Evolutionary conservation across 163 green algal species (phyloP).

Genomic region (Chloroidium sp.): DNA sequence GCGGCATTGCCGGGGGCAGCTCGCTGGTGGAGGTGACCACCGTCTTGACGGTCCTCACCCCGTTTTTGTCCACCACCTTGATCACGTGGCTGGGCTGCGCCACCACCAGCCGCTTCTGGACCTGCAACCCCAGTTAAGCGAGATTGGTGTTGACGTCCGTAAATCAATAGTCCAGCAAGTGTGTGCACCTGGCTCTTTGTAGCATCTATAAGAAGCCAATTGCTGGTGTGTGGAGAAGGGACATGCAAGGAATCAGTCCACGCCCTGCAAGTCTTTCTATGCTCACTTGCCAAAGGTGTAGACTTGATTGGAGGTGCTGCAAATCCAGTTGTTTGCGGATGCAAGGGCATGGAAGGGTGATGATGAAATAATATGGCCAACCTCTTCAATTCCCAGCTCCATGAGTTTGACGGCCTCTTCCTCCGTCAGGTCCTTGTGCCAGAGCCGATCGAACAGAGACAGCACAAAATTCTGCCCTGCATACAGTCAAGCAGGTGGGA

Average conservation of each 20-base stretch:
- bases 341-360: neutral
- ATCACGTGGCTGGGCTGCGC: constrained; percentile 85
- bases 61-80: constrained; percentile 91
- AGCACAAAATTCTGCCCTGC: constrained; percentile 82
- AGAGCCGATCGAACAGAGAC: constrained; percentile 94
- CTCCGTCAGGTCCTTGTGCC: constrained; percentile 77
- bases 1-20: too few relatives aligned
- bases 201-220: too few relatives aligned
- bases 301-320: neutral
- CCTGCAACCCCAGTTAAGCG: constrained; percentile 30
- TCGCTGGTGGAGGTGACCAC: constrained; percentile 4
- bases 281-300: constrained; percentile 7
- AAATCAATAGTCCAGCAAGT: too few relatives aligned
- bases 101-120: constrained; percentile 72
- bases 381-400: constrained; percentile 69
- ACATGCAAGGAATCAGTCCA: neutral
- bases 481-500: neutral
- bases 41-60: constrained; percentile 53
- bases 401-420: constrained; percentile 87
- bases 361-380: neutral
- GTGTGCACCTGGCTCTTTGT: too few relatives aligned
- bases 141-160: too few relatives aligned
- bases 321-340: neutral
- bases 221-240: too few relatives aligned
- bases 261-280: neutral